Evolutionary conservation across 208 protist species (phyloP).

Genomic region (Wallacemonas collosoma): DNA sequence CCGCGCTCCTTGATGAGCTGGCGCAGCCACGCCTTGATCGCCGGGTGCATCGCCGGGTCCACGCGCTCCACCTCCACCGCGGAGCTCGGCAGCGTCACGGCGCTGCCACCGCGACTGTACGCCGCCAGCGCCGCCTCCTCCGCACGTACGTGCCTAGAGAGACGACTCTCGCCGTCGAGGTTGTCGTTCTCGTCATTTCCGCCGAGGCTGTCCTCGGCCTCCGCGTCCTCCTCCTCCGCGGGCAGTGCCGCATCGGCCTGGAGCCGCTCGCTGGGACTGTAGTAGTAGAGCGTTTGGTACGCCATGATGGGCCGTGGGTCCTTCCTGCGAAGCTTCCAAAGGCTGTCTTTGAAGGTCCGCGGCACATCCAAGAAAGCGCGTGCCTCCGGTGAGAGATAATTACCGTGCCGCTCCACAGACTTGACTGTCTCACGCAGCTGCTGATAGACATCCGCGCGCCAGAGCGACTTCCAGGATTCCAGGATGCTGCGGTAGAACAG

Average conservation of each 20-base stretch:
- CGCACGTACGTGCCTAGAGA: too few relatives aligned
- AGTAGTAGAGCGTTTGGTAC: constrained; percentile 67
- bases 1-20: constrained; percentile 53
- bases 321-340: constrained; percentile 72
- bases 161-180: constrained; percentile 21
- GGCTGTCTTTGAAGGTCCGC: constrained; percentile 63
- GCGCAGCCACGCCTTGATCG: constrained; percentile 57
- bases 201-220: constrained; percentile 8
- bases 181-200: constrained; percentile 25
- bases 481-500: constrained; percentile 50
- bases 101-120: constrained; percentile 26
- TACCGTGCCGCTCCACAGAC: constrained; percentile 51
- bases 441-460: constrained; percentile 74
- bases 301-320: constrained; percentile 64
- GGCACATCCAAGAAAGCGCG: constrained; percentile 58
- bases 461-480: constrained; percentile 60
- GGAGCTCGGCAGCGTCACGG: constrained; percentile 42
- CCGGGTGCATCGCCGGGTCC: constrained; percentile 77
- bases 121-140: constrained; percentile 14
- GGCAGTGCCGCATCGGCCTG: neutral
- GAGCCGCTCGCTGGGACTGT: constrained; percentile 44
- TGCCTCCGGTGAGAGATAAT: constrained; percentile 44
- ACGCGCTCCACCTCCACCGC: constrained; percentile 46
- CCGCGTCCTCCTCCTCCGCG: neutral
- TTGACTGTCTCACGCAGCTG: constrained; percentile 44